Percentiles rank a stretch among this genome's conserved stretches.
phyloP scores from a whole-genome alignment of 352 stramenopile genomes.

The Globisporangium echinulatum region DNA sequence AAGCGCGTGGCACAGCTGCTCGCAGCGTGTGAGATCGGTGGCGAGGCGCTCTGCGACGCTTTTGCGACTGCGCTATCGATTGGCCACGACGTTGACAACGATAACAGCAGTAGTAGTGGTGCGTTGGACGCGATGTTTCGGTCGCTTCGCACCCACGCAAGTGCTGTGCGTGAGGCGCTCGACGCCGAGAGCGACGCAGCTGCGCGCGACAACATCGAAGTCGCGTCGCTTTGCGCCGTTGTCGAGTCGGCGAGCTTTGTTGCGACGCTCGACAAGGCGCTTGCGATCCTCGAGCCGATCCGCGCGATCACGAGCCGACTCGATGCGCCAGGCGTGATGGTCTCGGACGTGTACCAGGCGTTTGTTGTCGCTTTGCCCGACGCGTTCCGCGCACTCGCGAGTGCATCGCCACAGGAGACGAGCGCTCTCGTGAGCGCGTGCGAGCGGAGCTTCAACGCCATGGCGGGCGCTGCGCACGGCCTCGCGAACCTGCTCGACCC shows the following conservation, averaged over 20 bases:
- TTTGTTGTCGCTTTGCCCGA: slow-evolving; percentile 23
- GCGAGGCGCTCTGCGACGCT: background rate
- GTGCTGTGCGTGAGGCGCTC: background rate
- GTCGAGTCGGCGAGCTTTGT: slow-evolving; percentile 2
- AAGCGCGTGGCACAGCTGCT: background rate
- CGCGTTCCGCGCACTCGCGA: slow-evolving; percentile 9
- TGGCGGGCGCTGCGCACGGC: slow-evolving; percentile 3
- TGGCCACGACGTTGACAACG: background rate
- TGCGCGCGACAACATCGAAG: background rate
- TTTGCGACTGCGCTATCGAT: background rate
- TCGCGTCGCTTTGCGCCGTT: background rate
- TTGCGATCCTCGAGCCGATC: slow-evolving; percentile 18
- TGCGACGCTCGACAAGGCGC: slow-evolving; percentile 14
- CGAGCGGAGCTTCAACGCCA: slow-evolving; percentile 17
- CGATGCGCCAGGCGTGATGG: slow-evolving; percentile 11
- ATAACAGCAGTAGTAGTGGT: background rate
- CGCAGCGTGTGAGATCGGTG: background rate
- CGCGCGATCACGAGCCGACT: slow-evolving; percentile 5
- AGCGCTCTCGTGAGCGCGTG: slow-evolving; percentile 16
- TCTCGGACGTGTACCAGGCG: slow-evolving; percentile 25
- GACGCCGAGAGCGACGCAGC: background rate
- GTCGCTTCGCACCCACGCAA: background rate
- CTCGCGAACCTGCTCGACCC: slow-evolving; percentile 7
- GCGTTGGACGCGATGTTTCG: background rate
- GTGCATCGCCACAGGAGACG: slow-evolving; percentile 7